Evolutionary conservation across 1,139 yeast genomes (phyloP), one percentile per base, ranked within the genome.

Genomic region (Blastobotrys capitulatus): DNA sequence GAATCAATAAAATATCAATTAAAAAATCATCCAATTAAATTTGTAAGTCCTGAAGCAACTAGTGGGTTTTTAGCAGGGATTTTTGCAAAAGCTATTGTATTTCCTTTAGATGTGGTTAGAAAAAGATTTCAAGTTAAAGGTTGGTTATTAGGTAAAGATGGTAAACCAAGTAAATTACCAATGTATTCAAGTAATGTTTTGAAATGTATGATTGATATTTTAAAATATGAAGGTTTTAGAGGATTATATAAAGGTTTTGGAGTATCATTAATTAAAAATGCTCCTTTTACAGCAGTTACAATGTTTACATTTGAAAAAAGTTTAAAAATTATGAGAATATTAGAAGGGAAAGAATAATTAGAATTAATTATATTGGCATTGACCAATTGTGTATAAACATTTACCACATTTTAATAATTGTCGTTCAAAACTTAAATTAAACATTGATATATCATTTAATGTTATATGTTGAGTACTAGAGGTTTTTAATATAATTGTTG

Each of bases 81-180:
- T 0, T 59, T 80, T 6, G 78, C 95, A 19, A 92, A 90, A 64
- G 78, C 82, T 0, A 58, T 80, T 0, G 82, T 89, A 0, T 92
- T 88, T 65, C 98, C 98, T 0, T 66, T 92, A 46, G 98, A 92
- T 63, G 80, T 95, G 0, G 63, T 90, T 6, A 73, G 97, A 34
- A 83, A 90, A 60, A 72, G 96, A 46, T 68, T 85, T 43, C 97
- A 90, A 63, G 80, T 90, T 59, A 74, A 77, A 49, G 73, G 73
- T 35, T 29, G 32, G 32, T 29, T 29, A 13, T 13, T 29, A 29
- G 32, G 32, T 12, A 29, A 13, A 12, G 32, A 29, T 29, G 32
- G 32, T 3, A 29, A 29, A 9, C 70, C 76, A 2, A 62, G 54
- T 60, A 72, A 32, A 26, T 60, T 59, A n/a, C 54, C 65, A 2